These are phyloP conservation scores for Lyophyllum shimeji DNA, from an alignment of 768 basidiomycete genomes.

Conservation along the genomic window DNA sequence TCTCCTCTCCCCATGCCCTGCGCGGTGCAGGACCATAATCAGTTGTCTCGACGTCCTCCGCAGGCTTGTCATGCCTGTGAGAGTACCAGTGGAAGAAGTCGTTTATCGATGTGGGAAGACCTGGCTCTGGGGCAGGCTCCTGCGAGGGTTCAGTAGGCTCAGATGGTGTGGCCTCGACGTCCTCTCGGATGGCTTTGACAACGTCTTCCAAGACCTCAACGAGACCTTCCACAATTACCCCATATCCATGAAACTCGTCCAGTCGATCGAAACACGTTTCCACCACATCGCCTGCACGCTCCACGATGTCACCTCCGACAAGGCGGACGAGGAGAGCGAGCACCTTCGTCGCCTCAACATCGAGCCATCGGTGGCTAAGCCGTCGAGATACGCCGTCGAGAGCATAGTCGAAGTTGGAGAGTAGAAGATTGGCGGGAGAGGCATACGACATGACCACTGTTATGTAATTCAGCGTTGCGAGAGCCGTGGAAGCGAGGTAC, in stretches of 20 bases:
- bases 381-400: conserved; percentile 88
- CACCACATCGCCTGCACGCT: conserved; percentile 89
- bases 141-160: conserved; percentile 15
- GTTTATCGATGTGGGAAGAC: conserved; percentile 32
- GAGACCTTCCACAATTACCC: conserved; percentile 79
- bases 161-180: conserved; percentile 33
- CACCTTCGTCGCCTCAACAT: conserved; percentile 87
- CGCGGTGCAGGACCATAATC: conserved; percentile 63
- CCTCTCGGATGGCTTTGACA: conserved; percentile 69
- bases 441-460: conserved; percentile 81
- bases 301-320: conserved; percentile 84
- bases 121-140: background rate
- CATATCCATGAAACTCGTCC: conserved; percentile 95
- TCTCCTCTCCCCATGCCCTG: conserved; percentile 50
- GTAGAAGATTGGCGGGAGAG: conserved; percentile 82
- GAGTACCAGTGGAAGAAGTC: conserved; percentile 67
- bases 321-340: conserved; percentile 82
- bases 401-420: conserved; percentile 96
- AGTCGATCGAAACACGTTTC: conserved; percentile 97
- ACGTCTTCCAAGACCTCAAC: conserved; percentile 87
- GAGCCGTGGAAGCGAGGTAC: conserved; percentile 73
- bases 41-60: conserved; percentile 36
- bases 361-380: conserved; percentile 77
- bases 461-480: conserved; percentile 69
- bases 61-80: conserved; percentile 37